These are phyloP conservation scores for Yamadazyma sp. DNA, from an alignment of 1,139 yeast genomes.

Conservation along the genomic window DNA sequence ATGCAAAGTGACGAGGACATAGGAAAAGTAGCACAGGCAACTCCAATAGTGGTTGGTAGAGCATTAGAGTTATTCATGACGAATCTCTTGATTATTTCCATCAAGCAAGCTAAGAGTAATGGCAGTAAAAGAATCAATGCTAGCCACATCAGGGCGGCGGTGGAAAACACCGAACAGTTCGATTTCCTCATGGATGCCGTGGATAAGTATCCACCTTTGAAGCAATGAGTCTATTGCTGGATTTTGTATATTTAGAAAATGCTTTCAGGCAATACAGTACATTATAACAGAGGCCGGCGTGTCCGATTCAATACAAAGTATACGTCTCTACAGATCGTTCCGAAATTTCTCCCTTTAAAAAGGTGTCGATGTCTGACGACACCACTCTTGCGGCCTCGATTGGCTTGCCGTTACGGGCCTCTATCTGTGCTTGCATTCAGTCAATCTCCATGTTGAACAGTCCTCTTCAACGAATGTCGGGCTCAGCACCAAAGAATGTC, in stretches of 20 bases:
- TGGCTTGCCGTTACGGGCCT: too few species aligned
- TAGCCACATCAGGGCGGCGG: conserved; percentile 80
- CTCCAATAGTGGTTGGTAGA: conserved; percentile 94
- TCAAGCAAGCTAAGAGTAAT: conserved; percentile 70
- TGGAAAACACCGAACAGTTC: conserved; percentile 82
- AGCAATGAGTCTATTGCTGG: conserved; percentile 12
- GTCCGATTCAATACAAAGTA: too few species aligned
- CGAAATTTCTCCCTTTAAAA: too few species aligned
- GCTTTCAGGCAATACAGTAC: too few species aligned
- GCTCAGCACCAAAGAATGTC: too few species aligned
- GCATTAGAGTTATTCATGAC: conserved; percentile 93
- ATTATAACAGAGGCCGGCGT: too few species aligned
- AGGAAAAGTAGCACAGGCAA: conserved; percentile 98
- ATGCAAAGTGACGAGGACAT: conserved; percentile 99
- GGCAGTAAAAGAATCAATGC: conserved; percentile 85
- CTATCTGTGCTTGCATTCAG: too few species aligned
- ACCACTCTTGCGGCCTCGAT: too few species aligned
- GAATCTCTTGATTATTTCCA: conserved; percentile 80
- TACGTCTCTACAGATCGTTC: too few species aligned
- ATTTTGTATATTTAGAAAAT: background rate
- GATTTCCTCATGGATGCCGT: conserved; percentile 82
- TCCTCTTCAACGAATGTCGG: too few species aligned
- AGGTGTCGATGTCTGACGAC: too few species aligned
- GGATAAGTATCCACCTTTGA: conserved; percentile 54
- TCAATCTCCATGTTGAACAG: too few species aligned